A percentile compares a stretch with the other conserved stretches of the same genome.
Evolutionary conservation across 1,284 basidiomycete genomes (phyloP).

Genomic region (Microbotryum scabiosae): DNA sequence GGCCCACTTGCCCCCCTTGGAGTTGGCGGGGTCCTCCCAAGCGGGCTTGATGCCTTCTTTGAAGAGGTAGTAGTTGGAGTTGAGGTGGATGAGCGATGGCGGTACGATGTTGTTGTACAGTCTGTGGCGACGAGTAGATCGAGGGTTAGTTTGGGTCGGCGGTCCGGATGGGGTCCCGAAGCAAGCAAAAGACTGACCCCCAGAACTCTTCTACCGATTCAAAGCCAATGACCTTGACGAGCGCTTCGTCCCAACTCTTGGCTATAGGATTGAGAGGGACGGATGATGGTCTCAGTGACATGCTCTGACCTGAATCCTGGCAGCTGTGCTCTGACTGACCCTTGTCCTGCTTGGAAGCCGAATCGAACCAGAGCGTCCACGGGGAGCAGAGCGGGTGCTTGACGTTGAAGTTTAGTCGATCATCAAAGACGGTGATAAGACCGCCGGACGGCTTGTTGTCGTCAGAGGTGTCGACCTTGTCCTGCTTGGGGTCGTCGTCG

Average conservation of each 20-base stretch:
- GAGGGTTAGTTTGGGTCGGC: not conserved
- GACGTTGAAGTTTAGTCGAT: conserved; percentile 30
- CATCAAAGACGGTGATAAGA: conserved; percentile 31
- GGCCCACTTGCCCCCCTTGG: conserved; percentile 95
- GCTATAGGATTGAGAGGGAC: conserved; percentile 43
- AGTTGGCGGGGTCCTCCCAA: conserved; percentile 94
- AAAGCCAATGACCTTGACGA: conserved; percentile 85
- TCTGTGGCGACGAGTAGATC: conserved; percentile 42
- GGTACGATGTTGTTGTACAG: conserved; percentile 97
- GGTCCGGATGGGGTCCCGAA: not conserved
- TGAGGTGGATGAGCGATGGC: conserved; percentile 85
- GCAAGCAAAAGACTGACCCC: conserved; percentile 54
- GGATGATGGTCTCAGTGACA: not conserved
- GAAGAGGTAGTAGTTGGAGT: conserved; percentile 99
- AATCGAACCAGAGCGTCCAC: conserved; percentile 98
- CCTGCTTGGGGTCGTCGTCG: not conserved
- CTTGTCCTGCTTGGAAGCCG: conserved; percentile 68
- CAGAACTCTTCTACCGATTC: conserved; percentile 96
- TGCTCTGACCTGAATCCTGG: not conserved
- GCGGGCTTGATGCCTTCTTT: conserved; percentile 94
- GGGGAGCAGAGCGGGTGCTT: conserved; percentile 35
- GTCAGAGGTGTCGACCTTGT: not conserved
- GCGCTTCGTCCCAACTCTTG: conserved; percentile 93
- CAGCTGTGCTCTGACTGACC: not conserved
- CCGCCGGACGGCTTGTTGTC: not conserved